Evolutionary conservation across 352 stramenopile genomes (phyloP).

Genomic region (Phytophthora hibernalis): DNA sequence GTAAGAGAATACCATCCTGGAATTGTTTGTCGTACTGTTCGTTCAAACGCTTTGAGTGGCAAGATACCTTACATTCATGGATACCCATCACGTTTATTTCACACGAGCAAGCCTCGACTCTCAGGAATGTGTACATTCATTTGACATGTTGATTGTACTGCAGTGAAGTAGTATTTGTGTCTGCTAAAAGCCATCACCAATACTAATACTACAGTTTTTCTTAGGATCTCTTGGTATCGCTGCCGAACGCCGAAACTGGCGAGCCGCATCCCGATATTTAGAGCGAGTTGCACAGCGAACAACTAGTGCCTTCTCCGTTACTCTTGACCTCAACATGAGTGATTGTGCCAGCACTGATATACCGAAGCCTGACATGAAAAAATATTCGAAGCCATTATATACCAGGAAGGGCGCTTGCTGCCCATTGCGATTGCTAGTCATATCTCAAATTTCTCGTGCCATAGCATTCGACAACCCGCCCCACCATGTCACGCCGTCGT

Average conservation of each 20-base stretch:
- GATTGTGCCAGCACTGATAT: conserved; percentile 1
- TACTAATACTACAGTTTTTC: no score
- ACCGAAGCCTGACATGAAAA: neutral
- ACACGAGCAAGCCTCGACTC: neutral
- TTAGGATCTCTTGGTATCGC: no score
- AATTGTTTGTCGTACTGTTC: neutral
- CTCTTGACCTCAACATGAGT: neutral
- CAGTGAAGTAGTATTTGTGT: no score
- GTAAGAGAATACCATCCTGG: neutral
- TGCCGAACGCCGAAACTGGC: no score
- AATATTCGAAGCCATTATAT: neutral
- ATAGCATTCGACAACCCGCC: neutral
- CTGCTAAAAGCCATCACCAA: no score
- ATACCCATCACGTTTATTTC: neutral
- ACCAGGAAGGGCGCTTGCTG: no score
- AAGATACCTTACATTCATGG: neutral
- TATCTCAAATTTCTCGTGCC: conserved; percentile 17
- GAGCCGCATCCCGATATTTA: no score
- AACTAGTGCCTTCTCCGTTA: neutral
- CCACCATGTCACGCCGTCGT: neutral
- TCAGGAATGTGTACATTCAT: no score
- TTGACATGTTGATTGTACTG: no score
- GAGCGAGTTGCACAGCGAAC: neutral
- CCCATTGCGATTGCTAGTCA: neutral
- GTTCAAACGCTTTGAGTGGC: neutral